Percentiles rank a stretch among this genome's conserved stretches.
Conservation (phyloP, 2,329 filamentous ascomycete genomes). For the Colletotrichum tropicicola region DNA sequence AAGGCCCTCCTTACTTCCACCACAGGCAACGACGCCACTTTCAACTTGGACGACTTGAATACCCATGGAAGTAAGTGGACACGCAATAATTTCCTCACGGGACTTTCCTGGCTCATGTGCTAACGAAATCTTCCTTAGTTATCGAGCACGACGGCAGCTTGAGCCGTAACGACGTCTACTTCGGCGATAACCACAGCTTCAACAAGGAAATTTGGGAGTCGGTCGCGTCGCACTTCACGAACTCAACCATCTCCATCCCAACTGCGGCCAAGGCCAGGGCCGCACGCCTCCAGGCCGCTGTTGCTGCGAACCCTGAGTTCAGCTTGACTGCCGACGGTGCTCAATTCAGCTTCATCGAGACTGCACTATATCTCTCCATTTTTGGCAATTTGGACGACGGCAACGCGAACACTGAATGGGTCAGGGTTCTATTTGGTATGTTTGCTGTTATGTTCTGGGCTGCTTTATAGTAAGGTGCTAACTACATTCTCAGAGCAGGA, state of each 20-base stretch:
- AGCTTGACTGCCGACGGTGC: slow-evolving; percentile 23
- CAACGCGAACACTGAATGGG: slow-evolving; percentile 32
- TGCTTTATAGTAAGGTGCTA: not conserved
- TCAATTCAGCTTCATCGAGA: slow-evolving; percentile 34
- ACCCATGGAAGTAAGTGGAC: slow-evolving; percentile 33
- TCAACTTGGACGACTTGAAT: slow-evolving; percentile 40
- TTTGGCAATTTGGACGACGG: slow-evolving; percentile 33
- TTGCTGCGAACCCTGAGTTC: slow-evolving; percentile 37
- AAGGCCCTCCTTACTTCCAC: slow-evolving; percentile 35
- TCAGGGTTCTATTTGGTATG: slow-evolving; percentile 32
- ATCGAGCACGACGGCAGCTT: slow-evolving; percentile 46
- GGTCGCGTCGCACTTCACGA: slow-evolving; percentile 32
- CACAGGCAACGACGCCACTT: slow-evolving; percentile 37
- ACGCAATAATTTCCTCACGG: not conserved
- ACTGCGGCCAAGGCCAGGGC: slow-evolving; percentile 38
- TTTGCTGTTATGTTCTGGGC: not conserved
- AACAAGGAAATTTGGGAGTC: slow-evolving; percentile 36
- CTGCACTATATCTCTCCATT: slow-evolving; percentile 33
- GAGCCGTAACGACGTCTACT: slow-evolving; percentile 38
- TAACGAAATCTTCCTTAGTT: slow-evolving; percentile 29
- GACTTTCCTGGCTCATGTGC: not conserved
- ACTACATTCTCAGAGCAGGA: slow-evolving; percentile 16
- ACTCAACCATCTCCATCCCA: slow-evolving; percentile 37
- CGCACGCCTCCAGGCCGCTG: slow-evolving; percentile 36
- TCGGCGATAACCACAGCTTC: slow-evolving; percentile 42